Evolutionary conservation across 2,329 filamentous ascomycete species (phyloP), one percentile per base, ranked within the genome.

Genomic region (Fusarium sp.): DNA sequence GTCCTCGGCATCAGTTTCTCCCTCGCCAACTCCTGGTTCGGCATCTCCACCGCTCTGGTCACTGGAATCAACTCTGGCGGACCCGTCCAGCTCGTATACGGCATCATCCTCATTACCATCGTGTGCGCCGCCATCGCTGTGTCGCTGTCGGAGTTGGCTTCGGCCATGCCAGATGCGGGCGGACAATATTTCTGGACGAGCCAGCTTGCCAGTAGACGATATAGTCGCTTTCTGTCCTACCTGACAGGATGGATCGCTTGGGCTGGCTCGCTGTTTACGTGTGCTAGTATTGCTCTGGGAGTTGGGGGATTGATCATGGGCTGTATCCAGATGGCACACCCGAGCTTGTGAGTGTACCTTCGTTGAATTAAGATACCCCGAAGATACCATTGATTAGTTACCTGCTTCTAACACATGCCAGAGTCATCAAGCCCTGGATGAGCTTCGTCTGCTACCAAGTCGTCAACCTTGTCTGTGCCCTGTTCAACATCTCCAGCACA

Each of bases 101-200:
- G 47, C 1, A 51, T 22, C 0, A 39, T 38, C 13, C 22, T 51
- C 0, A 39, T 24, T 5, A 26, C 33, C 0, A 6, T 13, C 17
- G 36, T 51, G 5, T 51, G 38, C 6, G 17, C 34, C 0, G 36
- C 33, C 11, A 24, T 34, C 15, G 22, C 47, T 4, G 33, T 51
- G 2, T 39, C 47, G 2, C 21, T 51, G 6, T 33, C 47, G 2
- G 47, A 51, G 10, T 14, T 51, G 15, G 47, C 47, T 7, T 39
- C 33, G 8, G 47, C 21, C 2, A 39, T 21, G 17, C 34, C 47
- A 7, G 39, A 33, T 13, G 47, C 47, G 11, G 47, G 47, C 14
- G 47, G 47, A 11, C 34, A 51, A 34, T 51, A 51, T 24, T 34
- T 39, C 10, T 51, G 38, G 17, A 40, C 47, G 13, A 51, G 47